Evolutionary conservation across 108 stramenopile genomes (phyloP).

Genomic region (Cyclotella kingstonii): DNA sequence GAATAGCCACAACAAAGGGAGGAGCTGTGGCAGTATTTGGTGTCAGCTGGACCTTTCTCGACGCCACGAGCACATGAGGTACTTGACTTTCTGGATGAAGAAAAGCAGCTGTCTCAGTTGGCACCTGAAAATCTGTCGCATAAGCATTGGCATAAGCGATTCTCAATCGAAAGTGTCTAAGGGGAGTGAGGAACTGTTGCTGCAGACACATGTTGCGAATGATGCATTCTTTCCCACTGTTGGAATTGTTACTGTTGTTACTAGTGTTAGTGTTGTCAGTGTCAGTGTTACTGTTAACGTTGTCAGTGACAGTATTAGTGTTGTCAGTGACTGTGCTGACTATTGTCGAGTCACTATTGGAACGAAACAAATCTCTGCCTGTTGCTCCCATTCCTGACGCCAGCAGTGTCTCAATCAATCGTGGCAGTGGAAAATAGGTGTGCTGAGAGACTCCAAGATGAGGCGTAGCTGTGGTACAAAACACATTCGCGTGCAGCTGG

Average conservation of each 20-base stretch:
- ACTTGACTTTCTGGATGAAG: slow-evolving; percentile 59
- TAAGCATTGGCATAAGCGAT: slow-evolving; percentile 90
- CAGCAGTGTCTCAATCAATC: slow-evolving; percentile 63
- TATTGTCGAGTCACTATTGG: slow-evolving; percentile 19
- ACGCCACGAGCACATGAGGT: slow-evolving; percentile 40
- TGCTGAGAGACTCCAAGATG: slow-evolving; percentile 76
- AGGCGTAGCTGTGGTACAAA: slow-evolving; percentile 87
- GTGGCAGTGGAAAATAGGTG: slow-evolving; percentile 75
- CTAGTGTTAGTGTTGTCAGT: not conserved
- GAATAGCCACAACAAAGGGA: slow-evolving; percentile 39
- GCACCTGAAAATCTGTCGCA: slow-evolving; percentile 87
- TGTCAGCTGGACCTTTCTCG: slow-evolving; percentile 1
- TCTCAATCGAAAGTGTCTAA: slow-evolving; percentile 64
- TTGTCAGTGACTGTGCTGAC: slow-evolving; percentile 32
- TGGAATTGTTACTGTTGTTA: not conserved
- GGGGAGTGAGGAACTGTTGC: slow-evolving; percentile 53
- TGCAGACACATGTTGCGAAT: slow-evolving; percentile 47
- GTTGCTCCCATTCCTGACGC: slow-evolving; percentile 63
- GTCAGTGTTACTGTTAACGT: not conserved
- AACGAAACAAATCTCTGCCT: slow-evolving; percentile 63
- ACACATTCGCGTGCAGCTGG: slow-evolving; percentile 61
- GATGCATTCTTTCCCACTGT: slow-evolving; percentile 24
- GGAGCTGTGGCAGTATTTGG: slow-evolving; percentile 5
- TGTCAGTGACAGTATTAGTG: not conserved
- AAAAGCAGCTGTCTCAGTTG: slow-evolving; percentile 79